Evolutionary conservation across 2,329 filamentous ascomycete genomes (phyloP), one percentile per base, ranked within the genome.

Genomic region (Cordyceps javanica): DNA sequence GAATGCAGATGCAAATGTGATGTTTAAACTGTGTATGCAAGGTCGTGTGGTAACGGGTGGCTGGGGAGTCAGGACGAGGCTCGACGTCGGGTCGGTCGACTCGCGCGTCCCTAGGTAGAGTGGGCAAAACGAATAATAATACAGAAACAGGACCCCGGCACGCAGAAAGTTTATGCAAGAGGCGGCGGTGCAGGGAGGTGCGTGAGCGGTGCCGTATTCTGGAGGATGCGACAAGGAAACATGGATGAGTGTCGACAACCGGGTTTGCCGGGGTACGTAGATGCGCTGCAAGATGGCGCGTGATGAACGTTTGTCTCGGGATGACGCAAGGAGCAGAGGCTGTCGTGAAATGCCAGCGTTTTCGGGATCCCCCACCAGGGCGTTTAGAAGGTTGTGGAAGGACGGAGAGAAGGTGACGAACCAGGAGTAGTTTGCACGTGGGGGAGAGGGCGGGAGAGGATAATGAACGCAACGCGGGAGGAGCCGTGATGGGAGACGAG

Each of bases 281-380:
- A 56, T 48, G 51, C 4, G 39, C 51, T 7, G 9, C 25, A 25
- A 19, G 50, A 44, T 44, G 39, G 26, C 41, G 19, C 32, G 39
- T 55, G 52, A 45, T 46, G 52, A n/a, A 21, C 8, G 16, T 25
- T 49, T 56, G 44, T 41, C 44, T 49, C 49, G 53, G 53, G 34
- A 56, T 56, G 53, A 49, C 53, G 53, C 53, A 56, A 56, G 44
- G 53, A 56, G 53, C 32, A 49, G 23, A 56, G 53, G 23, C 53
- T 56, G 53, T 56, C 44, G 53, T 44, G 44, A 56, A 49, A 56
- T 56, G 53, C 34, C 16, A 23, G 44, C n/a, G n/a, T n/a, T 48
- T 19, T 46, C 39, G 11, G 49, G 25, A 45, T 49, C 44, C 53
- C 42, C 45, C 38, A 49, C 42, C 34, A 26, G 16, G 26, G 45